Base-by-base conservation (phyloP, 2,329 filamentous ascomycete species). In the Monilinia laxa region DNA sequence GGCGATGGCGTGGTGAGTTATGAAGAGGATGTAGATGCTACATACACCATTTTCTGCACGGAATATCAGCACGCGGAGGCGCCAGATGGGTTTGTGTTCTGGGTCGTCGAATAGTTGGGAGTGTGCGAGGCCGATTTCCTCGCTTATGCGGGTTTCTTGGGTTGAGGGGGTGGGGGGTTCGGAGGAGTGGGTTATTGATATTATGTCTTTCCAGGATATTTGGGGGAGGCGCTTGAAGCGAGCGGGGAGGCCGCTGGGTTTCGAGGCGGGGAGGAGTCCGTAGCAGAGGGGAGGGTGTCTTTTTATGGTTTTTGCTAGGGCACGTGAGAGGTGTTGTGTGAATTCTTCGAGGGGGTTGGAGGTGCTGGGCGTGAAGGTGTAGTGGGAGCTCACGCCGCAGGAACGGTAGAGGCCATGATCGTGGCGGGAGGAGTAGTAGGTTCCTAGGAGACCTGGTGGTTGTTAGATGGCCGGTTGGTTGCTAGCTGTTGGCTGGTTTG, bases 11-110 rank as follows among this genome's bases (percentile, higher is more conserved):
- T 72, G 71, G 35, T 72, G 54, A 20, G 20, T 58, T 1, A 70
- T 4, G 45, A 72, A 73, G 9, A 68, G 52, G 18, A 73, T 57
- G 59, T 72, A 69, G 18, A 74, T 49, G 58, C 25, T 65, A 23
- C 9, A 58, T 3, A 14, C 52, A 25, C 38, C 47, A 51, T 60
- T 63, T 42, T n/a, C 16, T 5, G 20, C 12, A 16, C 4, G 12
- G 55, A 49, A 12, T 58, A 64, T 53, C 5, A 73, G n/a, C 35
- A 71, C 65, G 3, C 65, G 35, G 9, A 73, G 1, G 54, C 67
- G 73, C 73, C 73, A 74, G 0, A 66, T 67, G 7, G 72, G 72
- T 40, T 68, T 69, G 1, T 25, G 28, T 12, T 68, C n/a, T 20
- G 62, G 69, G n/a, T 74, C 68, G 10, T 20, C 40, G 11, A 67